A percentile compares a stretch with the other conserved stretches of the same genome.
Conservation (phyloP, 352 stramenopile genomes). For the Globisporangium perplexum region DNA sequence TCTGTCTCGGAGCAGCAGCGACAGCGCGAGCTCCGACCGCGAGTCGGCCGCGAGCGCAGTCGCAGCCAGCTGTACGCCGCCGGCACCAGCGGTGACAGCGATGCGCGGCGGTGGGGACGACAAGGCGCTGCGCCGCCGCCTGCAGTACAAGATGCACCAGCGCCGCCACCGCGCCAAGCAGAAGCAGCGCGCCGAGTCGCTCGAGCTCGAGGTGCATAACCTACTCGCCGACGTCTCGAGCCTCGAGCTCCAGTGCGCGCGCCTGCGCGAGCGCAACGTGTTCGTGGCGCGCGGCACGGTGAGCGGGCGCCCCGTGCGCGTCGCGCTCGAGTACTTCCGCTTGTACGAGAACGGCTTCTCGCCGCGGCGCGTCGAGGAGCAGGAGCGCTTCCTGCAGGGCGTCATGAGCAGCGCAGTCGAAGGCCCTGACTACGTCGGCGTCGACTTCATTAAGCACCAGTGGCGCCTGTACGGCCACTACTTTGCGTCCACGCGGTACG, state of each 20-base stretch:
- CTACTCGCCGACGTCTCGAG: conserved; percentile 31
- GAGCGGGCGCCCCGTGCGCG: conserved; percentile 22
- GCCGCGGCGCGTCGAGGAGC: conserved; percentile 9
- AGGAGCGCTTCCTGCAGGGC: conserved; percentile 49
- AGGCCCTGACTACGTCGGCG: conserved; percentile 46
- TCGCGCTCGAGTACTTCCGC: conserved; percentile 48
- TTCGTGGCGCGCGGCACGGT: conserved; percentile 24
- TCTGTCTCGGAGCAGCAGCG: no score
- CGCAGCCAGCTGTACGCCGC: no score
- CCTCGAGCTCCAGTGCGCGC: conserved; percentile 25
- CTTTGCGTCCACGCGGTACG: conserved; percentile 32
- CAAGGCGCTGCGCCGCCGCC: conserved; percentile 33
- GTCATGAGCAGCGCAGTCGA: conserved; percentile 36
- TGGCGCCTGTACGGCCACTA: conserved; percentile 46
- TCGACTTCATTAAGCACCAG: conserved; percentile 42
- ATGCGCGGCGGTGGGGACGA: conserved; percentile 9
- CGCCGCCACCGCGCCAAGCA: conserved; percentile 60
- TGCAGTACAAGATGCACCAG: conserved; percentile 71
- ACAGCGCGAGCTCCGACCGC: no score
- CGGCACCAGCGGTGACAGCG: no score
- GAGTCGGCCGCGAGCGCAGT: no score
- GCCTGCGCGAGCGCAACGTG: conserved; percentile 24
- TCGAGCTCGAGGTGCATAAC: conserved; percentile 34
- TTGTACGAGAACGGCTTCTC: conserved; percentile 47
- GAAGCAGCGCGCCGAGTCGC: conserved; percentile 35